Base-by-base conservation (phyloP, 805 yeast species). In the Starmerella asiatica region DNA sequence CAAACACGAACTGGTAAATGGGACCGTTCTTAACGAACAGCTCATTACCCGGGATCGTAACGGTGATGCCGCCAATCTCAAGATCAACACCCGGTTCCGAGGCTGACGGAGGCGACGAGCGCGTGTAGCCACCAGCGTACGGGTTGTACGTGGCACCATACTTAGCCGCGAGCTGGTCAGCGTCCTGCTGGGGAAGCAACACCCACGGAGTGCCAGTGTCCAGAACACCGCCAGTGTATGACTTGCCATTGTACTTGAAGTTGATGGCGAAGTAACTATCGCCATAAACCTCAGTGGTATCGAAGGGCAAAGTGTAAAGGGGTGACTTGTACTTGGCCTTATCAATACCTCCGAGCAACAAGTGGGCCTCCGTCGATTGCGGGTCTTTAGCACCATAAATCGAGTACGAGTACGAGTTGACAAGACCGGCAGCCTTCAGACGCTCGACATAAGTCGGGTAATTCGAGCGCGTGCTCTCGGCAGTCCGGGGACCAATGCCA, bases 131-230 rank as follows among this genome's bases (percentile, higher is more conserved):
- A 3, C 26, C 28, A n/a, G 4, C n/a, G 16, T 9, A 2, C 6
- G 31, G 34, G 26, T 23, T 27, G 36, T 34, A 41, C 2, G 28
- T 26, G n/a, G 41, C 44, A 14, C 42, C 42, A 28, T 38, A 38
- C 39, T 42, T 20, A 17, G 11, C 17, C 3, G 48, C 48, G 14
- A 42, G 7, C 5, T 20, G 38, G 26, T 7, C 36, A 23, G 39
- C 41, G 4, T 42, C 43, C 3, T 17, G 20, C n/a, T 20, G 14
- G 7, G 75, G 75, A 31, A 72, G 54, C 45, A 66, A 67, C 14
- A 67, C 53, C 18, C 63, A 50, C 5, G 76, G 62, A 9, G 78
- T 63, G 16, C 79, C 76, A 3, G 75, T 65, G 54, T 75, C 80
- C 29, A 75, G 56, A 8, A 49, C 36, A 19, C 46, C 47, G n/a